Base-by-base conservation (phyloP, 2,329 filamentous ascomycete genomes). In the Pseudophaeomoniella oleicola region DNA sequence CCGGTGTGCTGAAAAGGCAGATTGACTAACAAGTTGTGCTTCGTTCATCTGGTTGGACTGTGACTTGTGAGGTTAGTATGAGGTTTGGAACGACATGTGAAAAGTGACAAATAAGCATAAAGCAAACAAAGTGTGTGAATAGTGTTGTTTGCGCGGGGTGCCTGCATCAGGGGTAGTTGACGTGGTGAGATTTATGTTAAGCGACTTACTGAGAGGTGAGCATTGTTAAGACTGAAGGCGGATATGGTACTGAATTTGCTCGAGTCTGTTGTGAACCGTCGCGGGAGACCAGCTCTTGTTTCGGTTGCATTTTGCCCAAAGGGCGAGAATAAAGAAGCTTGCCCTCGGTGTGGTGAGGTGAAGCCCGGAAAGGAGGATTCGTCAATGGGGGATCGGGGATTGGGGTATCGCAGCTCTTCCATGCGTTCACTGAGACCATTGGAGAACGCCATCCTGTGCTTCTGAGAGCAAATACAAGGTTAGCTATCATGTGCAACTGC, bases 241-340 rank as follows among this genome's bases (percentile, higher is more conserved):
- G 70, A 73, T 60, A 83, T 65, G 55, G 81, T 84, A 58, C 81
- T 80, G 60, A 88, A 66, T 70, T 86, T 72, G 60, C 84, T 71
- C 62, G 83, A 78, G 63, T 94, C 92, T 39, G 87, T 90, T 44
- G 88, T 96, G 63, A 96, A 96, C 54, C 88, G 81, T 53, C 88
- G 79, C 60, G 87, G 84, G 55, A 96, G 69, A 49, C 77, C 78
- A 44, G 75, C 74, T 59, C 87, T 78, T 14, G 12, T 30, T 9
- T 27, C 17, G 11, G 39, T 43, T 9, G 71, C 57, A 42, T 66
- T 57, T 39, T 64, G 57, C 39, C 66, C 60, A 45, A 71, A 67
- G 46, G 71, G 71, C 34, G 63, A 67, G 56, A 77, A 67, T 53
- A 76, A 74, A 52, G 65, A 68, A 53, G 72, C 71, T 58, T 80